Evolutionary conservation across 768 basidiomycete genomes (phyloP).

Genomic region (Cyclocybe cylindracea): DNA sequence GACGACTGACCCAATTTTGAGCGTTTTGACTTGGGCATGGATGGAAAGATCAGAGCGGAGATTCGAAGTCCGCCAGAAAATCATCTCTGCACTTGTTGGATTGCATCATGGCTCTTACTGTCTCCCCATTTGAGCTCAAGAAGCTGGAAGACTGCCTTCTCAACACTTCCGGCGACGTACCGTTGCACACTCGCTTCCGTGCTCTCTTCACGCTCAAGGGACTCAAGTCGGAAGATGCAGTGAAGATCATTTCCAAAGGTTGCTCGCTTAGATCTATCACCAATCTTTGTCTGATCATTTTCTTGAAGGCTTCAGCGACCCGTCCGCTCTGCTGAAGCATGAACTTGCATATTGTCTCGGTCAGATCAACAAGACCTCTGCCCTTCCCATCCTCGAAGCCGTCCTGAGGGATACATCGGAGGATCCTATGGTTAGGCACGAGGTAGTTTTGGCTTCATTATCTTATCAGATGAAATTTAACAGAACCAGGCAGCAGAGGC

Average conservation of each 20-base stretch:
- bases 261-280: not conserved
- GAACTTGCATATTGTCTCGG: conserved; percentile 97
- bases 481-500: conserved; percentile 88
- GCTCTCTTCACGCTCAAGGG: conserved; percentile 92
- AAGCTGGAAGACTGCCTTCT: conserved; percentile 77
- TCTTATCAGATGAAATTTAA: conserved; percentile 4
- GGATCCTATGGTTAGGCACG: conserved; percentile 97
- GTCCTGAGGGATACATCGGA: conserved; percentile 72
- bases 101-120: conserved; percentile 32
- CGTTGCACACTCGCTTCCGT: conserved; percentile 86
- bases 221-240: conserved; percentile 74
- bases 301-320: conserved; percentile 73
- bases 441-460: conserved; percentile 48
- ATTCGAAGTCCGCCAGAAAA: conserved; percentile 54
- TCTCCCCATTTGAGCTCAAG: conserved; percentile 55
- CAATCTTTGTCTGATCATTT: conserved; percentile 8
- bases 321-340: conserved; percentile 91
- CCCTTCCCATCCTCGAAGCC: conserved; percentile 76
- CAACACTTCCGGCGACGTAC: conserved; percentile 69
- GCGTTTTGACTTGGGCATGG: conserved; percentile 90
- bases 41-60: conserved; percentile 17
- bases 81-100: conserved; percentile 28
- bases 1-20: conserved; percentile 75
- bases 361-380: conserved; percentile 75
- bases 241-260: conserved; percentile 88